Conservation (phyloP, 495 filamentous ascomycete species). For the Penicillium egyptiacum region DNA sequence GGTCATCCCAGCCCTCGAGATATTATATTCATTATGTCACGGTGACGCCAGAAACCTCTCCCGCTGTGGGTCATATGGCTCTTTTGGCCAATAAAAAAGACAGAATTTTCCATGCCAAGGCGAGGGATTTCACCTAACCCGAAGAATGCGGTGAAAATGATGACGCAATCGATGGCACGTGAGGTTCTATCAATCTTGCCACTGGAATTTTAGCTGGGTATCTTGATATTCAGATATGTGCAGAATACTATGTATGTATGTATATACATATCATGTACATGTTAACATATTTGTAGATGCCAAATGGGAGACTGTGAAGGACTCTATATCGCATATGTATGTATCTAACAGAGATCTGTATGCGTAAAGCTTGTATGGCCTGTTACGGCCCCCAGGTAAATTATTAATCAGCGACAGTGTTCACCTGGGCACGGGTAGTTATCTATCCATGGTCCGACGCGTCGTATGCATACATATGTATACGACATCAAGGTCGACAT, state of each 20-base stretch:
- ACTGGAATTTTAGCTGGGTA: not conserved
- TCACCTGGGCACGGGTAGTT: not conserved
- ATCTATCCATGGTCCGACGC: not conserved
- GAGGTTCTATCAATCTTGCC: not conserved
- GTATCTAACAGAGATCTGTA: not conserved
- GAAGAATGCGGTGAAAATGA: slow-evolving; percentile 17
- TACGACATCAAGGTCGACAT: not conserved
- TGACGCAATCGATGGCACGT: slow-evolving; percentile 16
- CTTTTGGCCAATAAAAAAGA: slow-evolving; percentile 31
- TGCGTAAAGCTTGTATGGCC: not conserved
- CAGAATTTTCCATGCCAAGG: slow-evolving; percentile 7
- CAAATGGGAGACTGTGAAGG: no score
- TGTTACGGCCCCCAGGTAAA: not conserved
- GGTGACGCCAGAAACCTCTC: slow-evolving; percentile 40
- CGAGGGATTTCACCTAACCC: not conserved
- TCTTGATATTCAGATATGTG: not conserved
- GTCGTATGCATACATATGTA: not conserved
- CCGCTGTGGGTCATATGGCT: not conserved
- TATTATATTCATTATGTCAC: slow-evolving; percentile 14
- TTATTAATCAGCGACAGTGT: slow-evolving; percentile 2
- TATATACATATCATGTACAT: no score
- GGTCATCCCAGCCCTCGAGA: not conserved
- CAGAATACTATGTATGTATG: no score
- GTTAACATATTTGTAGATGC: no score
- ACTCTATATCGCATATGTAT: no score